These are phyloP conservation scores for Tetrapisispora iriomotensis DNA, from an alignment of 805 yeast genomes.

Conservation along the genomic window DNA sequence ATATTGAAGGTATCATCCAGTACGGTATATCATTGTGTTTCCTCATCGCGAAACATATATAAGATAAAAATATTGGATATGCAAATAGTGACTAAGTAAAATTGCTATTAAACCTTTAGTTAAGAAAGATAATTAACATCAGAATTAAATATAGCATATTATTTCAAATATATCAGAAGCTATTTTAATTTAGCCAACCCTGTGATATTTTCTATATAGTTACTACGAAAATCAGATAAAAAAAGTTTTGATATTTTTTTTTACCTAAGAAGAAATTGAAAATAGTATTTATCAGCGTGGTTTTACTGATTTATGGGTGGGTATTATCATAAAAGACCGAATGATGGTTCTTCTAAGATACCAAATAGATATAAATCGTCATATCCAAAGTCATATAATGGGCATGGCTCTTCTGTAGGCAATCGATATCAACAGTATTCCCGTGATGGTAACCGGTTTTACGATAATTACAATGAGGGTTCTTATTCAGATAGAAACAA, in stretches of 20 bases:
- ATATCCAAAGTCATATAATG: background rate
- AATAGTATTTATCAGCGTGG: background rate
- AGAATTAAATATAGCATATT: no score
- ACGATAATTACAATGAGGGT: background rate
- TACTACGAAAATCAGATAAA: no score
- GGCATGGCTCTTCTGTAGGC: background rate
- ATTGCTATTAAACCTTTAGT: no score
- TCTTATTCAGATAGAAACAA: background rate
- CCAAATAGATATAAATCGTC: background rate
- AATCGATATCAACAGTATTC: background rate
- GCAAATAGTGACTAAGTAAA: background rate
- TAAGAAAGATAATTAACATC: no score
- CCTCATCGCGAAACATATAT: background rate
- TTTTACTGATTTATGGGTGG: conserved; percentile 1
- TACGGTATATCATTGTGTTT: no score
- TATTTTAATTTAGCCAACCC: no score
- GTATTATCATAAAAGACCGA: conserved; percentile 28
- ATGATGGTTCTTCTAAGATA: conserved; percentile 5
- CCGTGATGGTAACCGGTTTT: background rate
- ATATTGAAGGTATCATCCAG: no score
- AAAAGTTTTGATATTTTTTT: no score
- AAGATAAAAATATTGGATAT: background rate
- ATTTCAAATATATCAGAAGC: no score
- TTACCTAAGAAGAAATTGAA: no score
- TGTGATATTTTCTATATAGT: no score